Conservation (phyloP, 257 asterid species). For the Hygrophila difformis region DNA sequence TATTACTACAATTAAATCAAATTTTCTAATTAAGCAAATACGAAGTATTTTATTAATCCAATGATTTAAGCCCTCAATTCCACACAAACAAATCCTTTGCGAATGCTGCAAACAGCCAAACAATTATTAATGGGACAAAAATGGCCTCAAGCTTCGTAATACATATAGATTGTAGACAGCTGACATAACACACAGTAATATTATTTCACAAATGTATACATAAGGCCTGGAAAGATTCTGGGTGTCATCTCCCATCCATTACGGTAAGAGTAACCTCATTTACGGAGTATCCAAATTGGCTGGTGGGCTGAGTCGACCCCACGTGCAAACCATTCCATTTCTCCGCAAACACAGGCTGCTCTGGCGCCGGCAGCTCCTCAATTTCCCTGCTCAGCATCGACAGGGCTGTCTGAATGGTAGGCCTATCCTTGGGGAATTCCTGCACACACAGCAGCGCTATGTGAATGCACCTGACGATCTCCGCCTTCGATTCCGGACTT, state of each 20-base stretch:
- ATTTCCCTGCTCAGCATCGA: slow-evolving; percentile 40
- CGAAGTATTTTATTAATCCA: too few species aligned
- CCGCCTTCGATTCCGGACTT: slow-evolving; percentile 10
- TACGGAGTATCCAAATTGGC: slow-evolving; percentile 22
- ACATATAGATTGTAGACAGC: too few species aligned
- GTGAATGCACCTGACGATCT: slow-evolving; percentile 40
- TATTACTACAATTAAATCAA: too few species aligned
- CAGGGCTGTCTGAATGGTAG: slow-evolving; percentile 37
- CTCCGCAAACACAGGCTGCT: slow-evolving; percentile 42
- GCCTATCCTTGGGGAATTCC: slow-evolving; percentile 36
- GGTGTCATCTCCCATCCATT: slow-evolving; percentile 35
- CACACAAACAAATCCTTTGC: too few species aligned
- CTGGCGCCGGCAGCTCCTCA: slow-evolving; percentile 28
- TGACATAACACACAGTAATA: too few species aligned
- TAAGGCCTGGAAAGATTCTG: too few species aligned
- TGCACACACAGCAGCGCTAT: slow-evolving; percentile 53
- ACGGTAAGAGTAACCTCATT: slow-evolving; percentile 28
- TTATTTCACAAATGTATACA: too few species aligned
- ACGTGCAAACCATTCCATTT: slow-evolving; percentile 27
- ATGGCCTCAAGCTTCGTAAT: too few species aligned
- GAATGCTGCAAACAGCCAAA: too few species aligned
- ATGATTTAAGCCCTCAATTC: too few species aligned
- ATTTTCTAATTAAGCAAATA: too few species aligned
- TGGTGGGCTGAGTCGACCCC: slow-evolving; percentile 12
- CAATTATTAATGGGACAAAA: too few species aligned